phyloP scores from a whole-genome alignment of 2,329 filamentous ascomycete species.

The Dactylellina parvicollis region DNA sequence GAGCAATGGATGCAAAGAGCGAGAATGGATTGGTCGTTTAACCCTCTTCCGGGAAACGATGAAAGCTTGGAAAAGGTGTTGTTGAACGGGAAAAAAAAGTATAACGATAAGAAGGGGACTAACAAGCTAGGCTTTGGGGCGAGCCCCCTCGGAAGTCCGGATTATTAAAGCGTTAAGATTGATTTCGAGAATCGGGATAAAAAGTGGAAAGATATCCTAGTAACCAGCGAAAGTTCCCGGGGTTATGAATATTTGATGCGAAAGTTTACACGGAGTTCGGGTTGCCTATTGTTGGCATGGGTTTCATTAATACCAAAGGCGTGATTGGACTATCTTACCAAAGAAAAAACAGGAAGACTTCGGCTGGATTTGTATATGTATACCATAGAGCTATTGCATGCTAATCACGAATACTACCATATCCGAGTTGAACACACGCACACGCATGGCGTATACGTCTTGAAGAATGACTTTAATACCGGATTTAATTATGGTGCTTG shows the following conservation, averaged over 20 bases:
- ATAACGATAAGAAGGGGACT: constrained; percentile 45
- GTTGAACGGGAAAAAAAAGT: constrained; percentile 39
- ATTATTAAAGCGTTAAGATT: neutral
- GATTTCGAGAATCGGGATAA: neutral
- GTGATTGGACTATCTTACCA: neutral
- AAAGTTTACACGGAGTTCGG: neutral
- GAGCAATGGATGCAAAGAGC: constrained; percentile 43
- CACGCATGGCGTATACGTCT: too few species aligned
- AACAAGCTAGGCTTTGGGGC: constrained; percentile 4
- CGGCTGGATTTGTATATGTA: too few species aligned
- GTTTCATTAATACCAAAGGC: neutral
- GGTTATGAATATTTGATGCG: neutral
- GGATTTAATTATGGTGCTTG: too few species aligned
- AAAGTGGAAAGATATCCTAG: neutral
- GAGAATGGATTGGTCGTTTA: constrained; percentile 29
- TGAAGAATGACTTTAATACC: too few species aligned
- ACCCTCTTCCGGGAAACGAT: constrained; percentile 33
- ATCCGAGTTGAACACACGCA: too few species aligned
- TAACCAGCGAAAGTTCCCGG: too few species aligned
- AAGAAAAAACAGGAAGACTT: too few species aligned
- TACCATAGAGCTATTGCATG: too few species aligned
- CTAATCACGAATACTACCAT: too few species aligned
- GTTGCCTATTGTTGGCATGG: neutral
- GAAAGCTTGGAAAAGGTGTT: constrained; percentile 43
- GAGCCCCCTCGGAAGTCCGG: constrained; percentile 16